Evolutionary conservation across 768 basidiomycete species (phyloP), one percentile per base, ranked within the genome.

Genomic region (Pleurotus tuber-regium): DNA sequence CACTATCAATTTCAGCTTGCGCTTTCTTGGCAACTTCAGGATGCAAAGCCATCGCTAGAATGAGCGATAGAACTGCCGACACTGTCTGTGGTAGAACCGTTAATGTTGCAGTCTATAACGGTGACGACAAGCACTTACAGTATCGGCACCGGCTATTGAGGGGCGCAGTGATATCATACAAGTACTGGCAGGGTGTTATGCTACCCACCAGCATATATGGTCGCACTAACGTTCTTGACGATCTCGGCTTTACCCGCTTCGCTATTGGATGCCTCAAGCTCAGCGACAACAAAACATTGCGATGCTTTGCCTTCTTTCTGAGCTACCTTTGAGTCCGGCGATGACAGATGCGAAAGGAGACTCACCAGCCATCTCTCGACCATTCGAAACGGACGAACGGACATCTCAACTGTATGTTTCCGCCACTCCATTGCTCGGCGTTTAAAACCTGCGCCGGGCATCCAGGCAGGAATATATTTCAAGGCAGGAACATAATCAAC

Each of bases 171-270:
- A n/a, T 18, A 19, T 16, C 9, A 39, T 25, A 31, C 25, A 14
- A 6, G 11, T n/a, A 39, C 8, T 33, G 18, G 19, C 16, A n/a
- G 35, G n/a, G 21, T 25, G 24, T 24, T 12, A 21, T 50, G 24
- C 14, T 24, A 54, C 60, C 19, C 56, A 72, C 72, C 75, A 56
- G 72, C 69, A 54, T 71, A 77, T 21, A 69, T 63, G 18, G 74
- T 75, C 4, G 69, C 75, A 7, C 73, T 70, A 9, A 73, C 69
- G 44, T 75, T 75, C 55, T 68, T 74, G 2, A 76, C 67, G 26
- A 70, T 58, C 3, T 61, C 60, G 56, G 73, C 73, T 28, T 70
- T 62, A 26, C 59, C 59, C 30, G 61, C 55, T 50, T 67, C 62
- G 29, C 59, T 25, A 24, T 51, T 49, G 50, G 66, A 56, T 18